Evolutionary conservation across 352 stramenopile species (phyloP), one percentile per base, ranked within the genome.

Genomic region (Pythium aphanidermatum): DNA sequence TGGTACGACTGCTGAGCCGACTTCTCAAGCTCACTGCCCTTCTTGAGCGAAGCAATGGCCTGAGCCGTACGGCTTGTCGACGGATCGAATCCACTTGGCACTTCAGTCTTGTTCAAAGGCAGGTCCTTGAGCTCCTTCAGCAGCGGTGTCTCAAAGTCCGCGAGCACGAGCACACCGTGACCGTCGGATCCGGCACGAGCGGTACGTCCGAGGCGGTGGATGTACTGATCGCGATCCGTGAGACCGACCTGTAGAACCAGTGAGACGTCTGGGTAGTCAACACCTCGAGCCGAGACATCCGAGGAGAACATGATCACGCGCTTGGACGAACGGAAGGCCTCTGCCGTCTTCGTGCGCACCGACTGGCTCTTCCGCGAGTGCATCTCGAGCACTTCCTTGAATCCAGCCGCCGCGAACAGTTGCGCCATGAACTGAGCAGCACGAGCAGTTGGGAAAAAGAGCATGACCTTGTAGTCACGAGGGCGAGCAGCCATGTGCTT

Each of bases 191-290:
- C 87, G 17, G 84, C 86, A 52, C 88, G 79, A 3, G 80, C 95
- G 6, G 94, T 98, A 58, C 95, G 86, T 30, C 95, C 95, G 9
- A 98, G 67, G 14, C 95, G 81, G 66, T 98, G 95, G 41, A 98
- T 95, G 72, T 98, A 98, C 62, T 97, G 92, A 47, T 95, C 89
- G 24, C 76, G 70, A 51, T 94, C 86, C 46, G 67, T 96, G 27
- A 67, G 84, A 40, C 62, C 83, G 33, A 95, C 73, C 53, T 96
- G 81, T 2, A 96, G 62, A 24, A 96, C 83, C 11, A 87, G 62
- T 26, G 83, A 92, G 0, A 98, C 93, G 50, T 97, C 85, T 2
- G 92, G 93, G 70, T 98, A 98, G 70, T 98, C 95, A 26, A 98
- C 88, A 36, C 95, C 95, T 39, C 95, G 71, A 14, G 92, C 92